These are phyloP conservation scores for Ceratocystiopsis brevicomis DNA, from an alignment of 2,329 filamentous ascomycete genomes.

Conservation along the genomic window DNA sequence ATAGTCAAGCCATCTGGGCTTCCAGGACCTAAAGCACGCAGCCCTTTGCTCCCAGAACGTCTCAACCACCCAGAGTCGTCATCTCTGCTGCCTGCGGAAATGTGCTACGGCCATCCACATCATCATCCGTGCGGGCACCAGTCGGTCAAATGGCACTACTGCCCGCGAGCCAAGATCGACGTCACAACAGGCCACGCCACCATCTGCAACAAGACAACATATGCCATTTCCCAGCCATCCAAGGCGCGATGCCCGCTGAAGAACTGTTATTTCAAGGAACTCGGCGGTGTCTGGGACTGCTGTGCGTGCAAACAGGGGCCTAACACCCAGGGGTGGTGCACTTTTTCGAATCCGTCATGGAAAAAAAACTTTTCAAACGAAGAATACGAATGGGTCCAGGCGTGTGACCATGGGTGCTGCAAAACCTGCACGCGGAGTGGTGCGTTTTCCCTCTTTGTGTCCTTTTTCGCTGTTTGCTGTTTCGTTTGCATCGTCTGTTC, in stretches of 20 bases:
- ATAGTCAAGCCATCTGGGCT: no score
- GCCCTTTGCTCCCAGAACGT: no score
- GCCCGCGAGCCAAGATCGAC: slow-evolving; percentile 28
- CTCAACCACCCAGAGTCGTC: no score
- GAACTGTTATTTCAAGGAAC: slow-evolving; percentile 30
- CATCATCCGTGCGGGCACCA: slow-evolving; percentile 33
- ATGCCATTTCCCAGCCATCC: slow-evolving; percentile 25
- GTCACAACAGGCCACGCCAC: slow-evolving; percentile 29
- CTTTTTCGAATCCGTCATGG: slow-evolving; percentile 16
- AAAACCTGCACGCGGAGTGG: slow-evolving; percentile 25
- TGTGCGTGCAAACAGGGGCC: slow-evolving; percentile 32
- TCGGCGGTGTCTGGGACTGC: slow-evolving; percentile 33
- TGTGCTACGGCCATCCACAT: slow-evolving; percentile 37
- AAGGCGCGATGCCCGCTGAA: slow-evolving; percentile 27
- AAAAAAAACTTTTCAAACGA: slow-evolving; percentile 16
- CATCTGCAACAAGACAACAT: slow-evolving; percentile 29
- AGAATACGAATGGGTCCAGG: slow-evolving; percentile 19
- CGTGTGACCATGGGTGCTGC: slow-evolving; percentile 36
- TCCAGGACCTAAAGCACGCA: no score
- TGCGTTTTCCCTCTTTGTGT: slow-evolving; percentile 14
- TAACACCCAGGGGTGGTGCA: slow-evolving; percentile 35
- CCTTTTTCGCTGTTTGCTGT: neutral
- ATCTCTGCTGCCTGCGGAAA: slow-evolving; percentile 9
- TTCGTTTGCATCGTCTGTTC: neutral
- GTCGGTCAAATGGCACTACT: slow-evolving; percentile 37